Conservation (phyloP, 495 filamentous ascomycete species). For the Articulospora tetracladia region DNA sequence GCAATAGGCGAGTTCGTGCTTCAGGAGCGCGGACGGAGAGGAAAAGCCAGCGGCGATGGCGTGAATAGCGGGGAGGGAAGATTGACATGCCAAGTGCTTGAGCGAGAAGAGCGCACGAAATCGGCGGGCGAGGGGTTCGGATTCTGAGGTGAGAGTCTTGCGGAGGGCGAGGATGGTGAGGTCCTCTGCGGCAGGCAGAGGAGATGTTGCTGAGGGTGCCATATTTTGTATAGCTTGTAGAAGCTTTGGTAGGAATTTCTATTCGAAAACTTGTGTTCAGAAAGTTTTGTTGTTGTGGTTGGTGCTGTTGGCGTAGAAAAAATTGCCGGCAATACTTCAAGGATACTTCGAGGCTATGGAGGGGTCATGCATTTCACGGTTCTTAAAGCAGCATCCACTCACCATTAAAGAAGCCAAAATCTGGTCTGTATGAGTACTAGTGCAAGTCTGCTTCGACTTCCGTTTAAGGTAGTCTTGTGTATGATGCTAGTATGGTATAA, state of each 20-base stretch:
- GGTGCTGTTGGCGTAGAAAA: not conserved
- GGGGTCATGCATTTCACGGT: not conserved
- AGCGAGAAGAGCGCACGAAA: constrained; percentile 98
- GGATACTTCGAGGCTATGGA: too few relatives aligned
- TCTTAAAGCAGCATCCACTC: too few relatives aligned
- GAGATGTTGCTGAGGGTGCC: constrained; percentile 20
- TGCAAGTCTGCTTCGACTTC: too few relatives aligned
- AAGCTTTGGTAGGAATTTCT: too few relatives aligned
- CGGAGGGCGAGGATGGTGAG: constrained; percentile 36
- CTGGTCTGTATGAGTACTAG: too few relatives aligned
- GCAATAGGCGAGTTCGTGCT: constrained; percentile 97
- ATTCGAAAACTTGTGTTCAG: not conserved
- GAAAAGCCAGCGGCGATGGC: constrained; percentile 87
- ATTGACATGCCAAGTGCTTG: constrained; percentile 79
- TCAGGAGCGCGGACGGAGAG: constrained; percentile 80
- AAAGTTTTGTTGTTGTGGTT: not conserved
- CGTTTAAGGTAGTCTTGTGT: too few relatives aligned
- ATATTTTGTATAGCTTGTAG: not conserved
- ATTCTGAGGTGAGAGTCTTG: constrained; percentile 72
- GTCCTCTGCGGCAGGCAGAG: constrained; percentile 4
- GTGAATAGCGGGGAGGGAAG: constrained; percentile 72
- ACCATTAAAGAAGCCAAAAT: too few relatives aligned
- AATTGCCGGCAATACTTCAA: too few relatives aligned
- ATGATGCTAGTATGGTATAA: too few relatives aligned
- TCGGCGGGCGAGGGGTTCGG: constrained; percentile 75